phyloP scores from a whole-genome alignment of 2,329 filamentous ascomycete species.

The Xylariaceae sp. region DNA sequence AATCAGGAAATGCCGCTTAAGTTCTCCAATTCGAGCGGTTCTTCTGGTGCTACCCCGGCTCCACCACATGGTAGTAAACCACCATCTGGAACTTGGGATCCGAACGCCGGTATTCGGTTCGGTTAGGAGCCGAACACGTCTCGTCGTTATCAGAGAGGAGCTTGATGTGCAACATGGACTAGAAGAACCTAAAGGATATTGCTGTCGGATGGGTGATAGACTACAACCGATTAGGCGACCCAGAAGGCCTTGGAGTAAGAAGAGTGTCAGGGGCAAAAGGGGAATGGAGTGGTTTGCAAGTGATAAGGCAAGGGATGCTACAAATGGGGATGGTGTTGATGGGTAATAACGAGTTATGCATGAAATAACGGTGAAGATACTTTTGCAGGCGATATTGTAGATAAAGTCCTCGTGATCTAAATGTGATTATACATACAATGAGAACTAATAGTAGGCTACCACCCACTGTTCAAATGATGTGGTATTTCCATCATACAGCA shows the following conservation, averaged over 20 bases:
- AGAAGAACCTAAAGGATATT: background rate
- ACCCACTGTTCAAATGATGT: no score
- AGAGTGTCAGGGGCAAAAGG: background rate
- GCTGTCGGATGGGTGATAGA: background rate
- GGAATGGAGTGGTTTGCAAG: no score
- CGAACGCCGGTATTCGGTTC: conserved; percentile 59
- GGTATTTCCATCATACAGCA: no score
- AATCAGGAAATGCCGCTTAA: conserved; percentile 81
- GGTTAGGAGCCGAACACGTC: conserved; percentile 49
- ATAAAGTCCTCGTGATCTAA: background rate
- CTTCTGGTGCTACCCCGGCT: conserved; percentile 14
- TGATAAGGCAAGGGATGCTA: background rate
- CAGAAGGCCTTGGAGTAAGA: no score
- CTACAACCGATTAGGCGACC: no score
- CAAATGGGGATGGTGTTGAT: background rate
- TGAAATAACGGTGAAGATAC: background rate
- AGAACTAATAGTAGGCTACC: no score
- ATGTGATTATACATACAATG: no score
- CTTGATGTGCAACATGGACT: background rate
- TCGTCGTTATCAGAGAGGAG: conserved; percentile 11
- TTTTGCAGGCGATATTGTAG: background rate
- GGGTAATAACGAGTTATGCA: background rate
- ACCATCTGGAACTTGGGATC: conserved; percentile 62
- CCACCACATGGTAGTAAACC: conserved; percentile 38
- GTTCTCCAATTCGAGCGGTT: conserved; percentile 60